Conservation (phyloP, 2,329 filamentous ascomycete species). For the Aschersonia sp. region DNA sequence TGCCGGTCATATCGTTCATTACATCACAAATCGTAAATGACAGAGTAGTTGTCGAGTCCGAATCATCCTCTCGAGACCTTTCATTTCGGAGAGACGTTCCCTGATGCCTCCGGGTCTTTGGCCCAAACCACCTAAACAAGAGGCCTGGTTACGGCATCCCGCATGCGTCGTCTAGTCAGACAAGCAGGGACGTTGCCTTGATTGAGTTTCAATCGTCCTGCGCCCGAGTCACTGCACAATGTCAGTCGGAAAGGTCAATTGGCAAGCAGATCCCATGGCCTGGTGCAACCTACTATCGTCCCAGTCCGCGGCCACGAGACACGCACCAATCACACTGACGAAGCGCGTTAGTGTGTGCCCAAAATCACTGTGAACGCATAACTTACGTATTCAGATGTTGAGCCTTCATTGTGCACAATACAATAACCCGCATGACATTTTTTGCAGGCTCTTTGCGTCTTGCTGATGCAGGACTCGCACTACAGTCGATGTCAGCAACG, state of each 20-base stretch:
- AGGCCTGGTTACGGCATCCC: conserved; percentile 4
- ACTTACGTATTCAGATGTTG: conserved; percentile 42
- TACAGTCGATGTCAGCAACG: conserved; percentile 15
- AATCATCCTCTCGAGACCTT: no score
- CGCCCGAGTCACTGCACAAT: conserved; percentile 1
- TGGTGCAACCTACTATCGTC: conserved; percentile 9
- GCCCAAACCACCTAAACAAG: conserved; percentile 1
- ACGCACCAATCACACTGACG: conserved; percentile 29
- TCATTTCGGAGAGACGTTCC: no score
- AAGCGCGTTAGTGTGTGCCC: conserved; percentile 14
- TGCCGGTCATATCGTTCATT: no score
- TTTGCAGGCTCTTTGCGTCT: conserved; percentile 56
- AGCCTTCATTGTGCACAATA: conserved; percentile 69
- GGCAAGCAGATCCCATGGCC: no score
- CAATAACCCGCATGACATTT: conserved; percentile 72
- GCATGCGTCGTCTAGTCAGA: conserved; percentile 4
- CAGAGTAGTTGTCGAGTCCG: no score
- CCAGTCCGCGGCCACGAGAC: conserved; percentile 18
- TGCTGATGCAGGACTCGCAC: conserved; percentile 62
- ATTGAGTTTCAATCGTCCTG: background rate
- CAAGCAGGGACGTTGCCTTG: conserved; percentile 1
- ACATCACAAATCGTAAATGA: no score
- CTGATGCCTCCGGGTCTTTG: background rate
- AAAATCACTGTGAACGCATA: background rate
- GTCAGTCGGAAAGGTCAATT: background rate